Base-by-base conservation (phyloP, 2,329 filamentous ascomycete genomes). In the Fusarium algeriense region DNA sequence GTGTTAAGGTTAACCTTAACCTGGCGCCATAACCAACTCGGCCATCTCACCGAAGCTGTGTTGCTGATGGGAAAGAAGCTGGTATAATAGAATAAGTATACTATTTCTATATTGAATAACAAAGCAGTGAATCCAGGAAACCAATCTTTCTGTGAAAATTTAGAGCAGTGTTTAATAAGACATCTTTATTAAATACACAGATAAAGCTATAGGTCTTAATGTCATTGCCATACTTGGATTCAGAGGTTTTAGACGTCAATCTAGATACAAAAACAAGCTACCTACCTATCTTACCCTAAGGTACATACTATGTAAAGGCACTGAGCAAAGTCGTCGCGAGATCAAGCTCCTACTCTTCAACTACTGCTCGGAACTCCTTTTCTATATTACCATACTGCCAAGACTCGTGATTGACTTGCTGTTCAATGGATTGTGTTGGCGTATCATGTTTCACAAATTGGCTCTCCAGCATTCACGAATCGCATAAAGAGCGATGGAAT, bases 11-110 rank as follows among this genome's bases (percentile, higher is more conserved):
- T 63, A 15, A 75, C 73, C 73, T 75, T 75, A 75, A 75, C 73
- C 73, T 75, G 73, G 64, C 73, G 73, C 73, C 73, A 75, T 75
- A 75, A 75, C 73, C 73, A 75, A 75, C 73, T 75, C 73, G 73
- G 73, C 73, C 73, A 75, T 75, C 73, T 75, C 69, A 75, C 73
- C 73, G 35, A 50, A 67, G 32, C 40, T 52, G 30, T 49, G 23
- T 23, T 23, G 23, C 23, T 23, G 23, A 5, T 23, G 23, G 23
- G 23, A 5, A 23, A 23, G 23, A 23, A 23, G 23, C 23, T 23
- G 23, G 23, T 23, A 23, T 23, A 23, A 23, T 23, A 23, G 23
- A 23, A 23, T 23, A 23, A 23, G 23, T 23, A 23, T 23, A 6
- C 23, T 23, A 23, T 23, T 23, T 23, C 23, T 6, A 23, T 23